These are phyloP conservation scores for Kickxella alabastrina DNA, from an alignment of 192 early-diverging fungal species.

Conservation along the genomic window DNA sequence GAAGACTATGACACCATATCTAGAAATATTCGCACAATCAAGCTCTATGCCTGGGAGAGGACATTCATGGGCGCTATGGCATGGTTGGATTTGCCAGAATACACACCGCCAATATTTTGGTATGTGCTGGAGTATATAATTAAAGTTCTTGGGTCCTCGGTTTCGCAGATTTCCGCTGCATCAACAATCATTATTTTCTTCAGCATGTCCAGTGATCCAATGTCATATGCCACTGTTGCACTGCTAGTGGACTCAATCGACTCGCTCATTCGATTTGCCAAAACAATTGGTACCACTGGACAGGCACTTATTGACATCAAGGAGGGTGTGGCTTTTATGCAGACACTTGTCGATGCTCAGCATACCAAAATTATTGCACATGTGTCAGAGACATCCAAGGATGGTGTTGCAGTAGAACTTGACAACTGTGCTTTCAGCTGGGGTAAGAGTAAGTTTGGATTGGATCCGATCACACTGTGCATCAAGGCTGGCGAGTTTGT, in stretches of 20 bases:
- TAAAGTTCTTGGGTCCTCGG: constrained; percentile 19
- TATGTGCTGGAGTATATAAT: constrained; percentile 9
- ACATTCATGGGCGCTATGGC: constrained; percentile 8
- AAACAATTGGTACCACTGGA: background rate
- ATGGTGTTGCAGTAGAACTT: constrained; percentile 6
- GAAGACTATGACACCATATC: constrained; percentile 13
- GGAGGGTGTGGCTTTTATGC: background rate
- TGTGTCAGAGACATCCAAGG: background rate
- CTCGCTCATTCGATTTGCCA: constrained; percentile 13
- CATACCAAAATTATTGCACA: constrained; percentile 1
- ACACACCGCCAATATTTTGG: constrained; percentile 27
- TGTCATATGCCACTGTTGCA: constrained; percentile 11
- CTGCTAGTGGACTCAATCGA: constrained; percentile 19
- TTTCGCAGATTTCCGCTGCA: constrained; percentile 54
- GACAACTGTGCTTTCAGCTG: constrained; percentile 24
- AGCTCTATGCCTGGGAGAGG: constrained; percentile 61
- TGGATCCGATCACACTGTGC: constrained; percentile 56
- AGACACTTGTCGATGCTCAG: constrained; percentile 1
- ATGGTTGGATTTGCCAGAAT: constrained; percentile 3
- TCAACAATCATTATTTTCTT: constrained; percentile 57
- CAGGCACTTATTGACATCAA: background rate
- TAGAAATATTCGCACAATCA: constrained; percentile 59
- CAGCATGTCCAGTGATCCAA: constrained; percentile 11
- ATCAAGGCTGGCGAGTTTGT: constrained; percentile 67
- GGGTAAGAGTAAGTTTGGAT: constrained; percentile 36